These are phyloP conservation scores for Euphorbia corollata DNA, from an alignment of 441 rosid genomes.

Conservation along the genomic window DNA sequence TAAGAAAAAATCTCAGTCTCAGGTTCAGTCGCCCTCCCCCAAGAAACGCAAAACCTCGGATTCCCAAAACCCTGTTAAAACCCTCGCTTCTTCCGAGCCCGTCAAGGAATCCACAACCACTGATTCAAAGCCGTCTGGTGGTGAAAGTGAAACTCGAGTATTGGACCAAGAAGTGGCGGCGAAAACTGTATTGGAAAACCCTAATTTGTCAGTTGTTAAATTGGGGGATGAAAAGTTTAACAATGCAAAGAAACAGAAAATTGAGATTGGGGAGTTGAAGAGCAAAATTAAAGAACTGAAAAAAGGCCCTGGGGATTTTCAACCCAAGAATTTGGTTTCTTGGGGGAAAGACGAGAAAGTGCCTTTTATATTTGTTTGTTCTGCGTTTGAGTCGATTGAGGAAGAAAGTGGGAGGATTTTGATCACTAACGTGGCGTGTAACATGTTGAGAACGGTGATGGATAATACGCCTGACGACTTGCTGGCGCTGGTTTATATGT, in stretches of 20 bases:
- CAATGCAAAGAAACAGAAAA: conserved; percentile 29
- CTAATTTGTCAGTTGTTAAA: not conserved
- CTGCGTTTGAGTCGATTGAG: conserved; percentile 66
- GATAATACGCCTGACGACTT: conserved; percentile 70
- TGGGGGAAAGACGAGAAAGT: conserved; percentile 80
- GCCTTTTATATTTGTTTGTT: conserved; percentile 60
- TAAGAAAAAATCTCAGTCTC: conserved; percentile 34
- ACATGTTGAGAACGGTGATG: conserved; percentile 76
- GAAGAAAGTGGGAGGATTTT: conserved; percentile 63
- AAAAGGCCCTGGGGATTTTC: conserved; percentile 56
- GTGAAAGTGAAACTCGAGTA: not conserved
- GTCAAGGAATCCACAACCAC: conserved; percentile 7
- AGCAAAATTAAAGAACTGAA: conserved; percentile 47
- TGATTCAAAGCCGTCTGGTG: not conserved
- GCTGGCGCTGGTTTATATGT: conserved; percentile 55
- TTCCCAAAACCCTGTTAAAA: conserved; percentile 20
- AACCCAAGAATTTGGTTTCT: conserved; percentile 41
- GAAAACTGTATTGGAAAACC: not conserved
- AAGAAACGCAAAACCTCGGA: conserved; percentile 50
- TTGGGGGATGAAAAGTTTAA: conserved; percentile 4
- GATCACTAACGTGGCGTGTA: conserved; percentile 75
- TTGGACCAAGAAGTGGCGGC: not conserved
- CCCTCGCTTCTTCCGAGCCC: conserved; percentile 19
- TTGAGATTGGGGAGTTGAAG: conserved; percentile 40
- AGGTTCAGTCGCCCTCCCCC: conserved; percentile 29